Base-by-base conservation (phyloP, 2,329 filamentous ascomycete species). In the Penicillium nordicum region DNA sequence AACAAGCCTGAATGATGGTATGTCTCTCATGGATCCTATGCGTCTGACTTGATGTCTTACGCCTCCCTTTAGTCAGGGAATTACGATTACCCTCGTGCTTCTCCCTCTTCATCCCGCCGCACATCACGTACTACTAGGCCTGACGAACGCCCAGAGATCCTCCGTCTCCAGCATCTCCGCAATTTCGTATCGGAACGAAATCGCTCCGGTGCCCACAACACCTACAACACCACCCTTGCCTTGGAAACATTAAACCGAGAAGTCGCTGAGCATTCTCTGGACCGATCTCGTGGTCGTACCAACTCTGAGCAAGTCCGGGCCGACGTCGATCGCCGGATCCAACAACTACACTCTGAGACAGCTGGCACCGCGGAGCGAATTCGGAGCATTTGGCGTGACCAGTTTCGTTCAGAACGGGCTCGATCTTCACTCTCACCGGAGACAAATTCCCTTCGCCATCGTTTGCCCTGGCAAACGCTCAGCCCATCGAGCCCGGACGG, bases 81-180 rank as follows among this genome's bases (percentile, higher is more conserved):
- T 55, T 73, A 76, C 69, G 74, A 76, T 63, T 70, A 73, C 58
- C 74, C 75, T 51, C 72, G 72, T 51, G 74, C 73, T 50, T 74
- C 72, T 53, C 59, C 74, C 49, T 74, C 74, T 54, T 74, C 73
- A 41, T 58, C 58, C 21, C 69, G 65, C 38, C 67, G 68, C 54
- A 53, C 62, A 32, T 57, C 68, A 58, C 66, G 66, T 46, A 16
- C 54, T 8, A 41, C 36, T 42, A 59, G 62, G 23, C 40, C 63
- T 42, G 60, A 64, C 52, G 63, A 69, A 57, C 64, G 67, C 29
- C 62, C 65, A 52, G 65, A 65, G 51, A 58, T 59, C 36, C 62
- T 69, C 32, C 64, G 68, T 41, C 60, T 74, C 14, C 69, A 74
- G 38, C 67, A 75, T 63, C 65, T 78, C 23, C 74, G 74, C 52